These are phyloP conservation scores for Acanthamoeba divionensis DNA, from an alignment of 208 protist species.

Conservation along the genomic window DNA sequence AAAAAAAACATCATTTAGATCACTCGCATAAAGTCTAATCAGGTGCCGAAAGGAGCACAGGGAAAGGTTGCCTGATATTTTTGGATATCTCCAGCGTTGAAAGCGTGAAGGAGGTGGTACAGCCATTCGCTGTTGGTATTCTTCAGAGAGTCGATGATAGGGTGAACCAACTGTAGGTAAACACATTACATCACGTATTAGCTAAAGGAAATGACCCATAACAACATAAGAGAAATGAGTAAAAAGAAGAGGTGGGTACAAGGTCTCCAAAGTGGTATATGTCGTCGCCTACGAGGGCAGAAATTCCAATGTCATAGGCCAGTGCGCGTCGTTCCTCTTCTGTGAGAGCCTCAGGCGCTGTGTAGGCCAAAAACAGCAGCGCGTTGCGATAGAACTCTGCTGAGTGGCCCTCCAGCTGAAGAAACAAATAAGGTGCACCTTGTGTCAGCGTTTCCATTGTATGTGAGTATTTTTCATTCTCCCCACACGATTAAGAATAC, in stretches of 20 bases:
- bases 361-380: slow-evolving; percentile 79
- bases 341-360: slow-evolving; percentile 65
- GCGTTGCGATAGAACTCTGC: slow-evolving; percentile 80
- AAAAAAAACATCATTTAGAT: neutral
- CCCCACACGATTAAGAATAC: neutral
- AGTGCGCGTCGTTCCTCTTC: slow-evolving; percentile 59
- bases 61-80: slow-evolving; percentile 67
- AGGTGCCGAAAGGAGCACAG: neutral
- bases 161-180: slow-evolving; percentile 71
- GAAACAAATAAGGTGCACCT: neutral
- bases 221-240: neutral
- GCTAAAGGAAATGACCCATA: neutral
- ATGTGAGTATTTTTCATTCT: neutral
- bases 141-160: slow-evolving; percentile 74
- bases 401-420: slow-evolving; percentile 61
- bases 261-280: slow-evolving; percentile 89
- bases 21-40: neutral
- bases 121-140: slow-evolving; percentile 77
- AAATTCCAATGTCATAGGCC: slow-evolving; percentile 81
- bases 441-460: no score
- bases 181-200: neutral
- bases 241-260: slow-evolving; percentile 38
- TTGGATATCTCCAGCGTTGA: slow-evolving; percentile 81
- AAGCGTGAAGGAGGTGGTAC: slow-evolving; percentile 74
- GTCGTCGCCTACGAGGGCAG: slow-evolving; percentile 76